Conservation (phyloP, 2,329 filamentous ascomycete genomes). For the Talaromyces sp. region DNA sequence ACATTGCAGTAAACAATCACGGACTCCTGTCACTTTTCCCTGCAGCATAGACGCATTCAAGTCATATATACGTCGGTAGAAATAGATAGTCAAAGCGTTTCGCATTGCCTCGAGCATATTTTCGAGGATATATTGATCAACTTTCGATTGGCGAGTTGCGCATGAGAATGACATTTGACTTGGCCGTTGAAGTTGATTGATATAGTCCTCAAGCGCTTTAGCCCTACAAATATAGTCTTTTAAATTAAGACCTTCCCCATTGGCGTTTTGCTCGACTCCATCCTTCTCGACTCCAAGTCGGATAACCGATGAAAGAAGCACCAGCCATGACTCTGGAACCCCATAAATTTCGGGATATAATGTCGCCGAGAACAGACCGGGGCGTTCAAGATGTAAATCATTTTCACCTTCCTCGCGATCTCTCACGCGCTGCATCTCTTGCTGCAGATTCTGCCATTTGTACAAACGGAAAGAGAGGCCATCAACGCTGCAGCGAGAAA, state of each 20-base stretch:
- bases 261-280: slow-evolving; percentile 23
- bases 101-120: slow-evolving; percentile 45
- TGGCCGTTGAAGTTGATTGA: slow-evolving; percentile 14
- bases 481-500: slow-evolving; percentile 17
- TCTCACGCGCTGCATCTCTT: slow-evolving; percentile 36
- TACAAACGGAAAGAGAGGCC: slow-evolving; percentile 35
- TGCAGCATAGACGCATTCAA: slow-evolving; percentile 47
- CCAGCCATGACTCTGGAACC: slow-evolving; percentile 47
- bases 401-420: slow-evolving; percentile 47
- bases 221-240: slow-evolving; percentile 17
- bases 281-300: slow-evolving; percentile 50
- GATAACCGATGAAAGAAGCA: slow-evolving; percentile 47
- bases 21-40: slow-evolving; percentile 38
- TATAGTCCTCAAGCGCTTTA: slow-evolving; percentile 1
- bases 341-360: slow-evolving; percentile 52
- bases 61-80: slow-evolving; percentile 50
- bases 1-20: slow-evolving; percentile 42
- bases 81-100: slow-evolving; percentile 50
- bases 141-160: slow-evolving; percentile 16
- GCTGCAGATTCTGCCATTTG: slow-evolving; percentile 33
- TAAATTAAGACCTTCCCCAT: slow-evolving; percentile 16
- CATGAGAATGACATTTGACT: slow-evolving; percentile 21
- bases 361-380: slow-evolving; percentile 45
- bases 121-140: slow-evolving; percentile 24
- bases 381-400: slow-evolving; percentile 47